phyloP scores from a whole-genome alignment of 116 monocot genomes.

The Trichopus zeylanicus region DNA sequence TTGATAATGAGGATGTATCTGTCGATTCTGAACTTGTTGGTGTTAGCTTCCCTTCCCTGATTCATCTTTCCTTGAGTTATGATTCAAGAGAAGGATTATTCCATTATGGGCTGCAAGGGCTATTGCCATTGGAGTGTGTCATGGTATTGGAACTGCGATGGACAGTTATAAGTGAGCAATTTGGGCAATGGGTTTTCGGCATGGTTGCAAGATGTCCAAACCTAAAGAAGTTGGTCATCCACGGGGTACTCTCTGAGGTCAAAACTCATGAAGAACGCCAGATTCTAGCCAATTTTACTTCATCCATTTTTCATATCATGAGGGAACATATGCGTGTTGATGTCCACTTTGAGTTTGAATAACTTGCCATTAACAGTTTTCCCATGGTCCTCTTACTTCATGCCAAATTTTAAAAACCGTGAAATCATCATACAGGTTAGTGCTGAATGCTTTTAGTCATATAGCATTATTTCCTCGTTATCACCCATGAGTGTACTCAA shows the following conservation, averaged over 20 bases:
- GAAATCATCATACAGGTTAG: no score
- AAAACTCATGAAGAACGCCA: conserved; percentile 90
- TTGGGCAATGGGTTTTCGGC: conserved; percentile 79
- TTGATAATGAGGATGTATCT: conserved; percentile 91
- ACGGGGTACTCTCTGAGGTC: conserved; percentile 80
- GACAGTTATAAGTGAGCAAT: conserved; percentile 78
- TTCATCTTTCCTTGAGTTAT: conserved; percentile 77
- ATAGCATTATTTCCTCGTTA: no score
- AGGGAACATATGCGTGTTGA: conserved; percentile 73
- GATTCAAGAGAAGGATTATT: conserved; percentile 62
- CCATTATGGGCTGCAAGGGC: conserved; percentile 62
- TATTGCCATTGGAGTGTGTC: conserved; percentile 56
- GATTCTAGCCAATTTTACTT: conserved; percentile 69
- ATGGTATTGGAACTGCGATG: conserved; percentile 77
- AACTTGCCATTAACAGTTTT: conserved; percentile 1
- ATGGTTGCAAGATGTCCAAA: conserved; percentile 87
- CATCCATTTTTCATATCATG: conserved; percentile 59
- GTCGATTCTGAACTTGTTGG: conserved; percentile 77
- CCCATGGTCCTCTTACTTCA: no score
- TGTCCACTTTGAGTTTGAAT: conserved; percentile 77
- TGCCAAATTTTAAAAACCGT: no score
- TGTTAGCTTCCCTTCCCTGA: conserved; percentile 55
- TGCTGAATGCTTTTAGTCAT: no score
- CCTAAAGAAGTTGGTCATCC: conserved; percentile 74
- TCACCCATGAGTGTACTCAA: no score